Evolutionary conservation across 306 rosid species (phyloP).

Genomic region (Alnus glutinosa): DNA sequence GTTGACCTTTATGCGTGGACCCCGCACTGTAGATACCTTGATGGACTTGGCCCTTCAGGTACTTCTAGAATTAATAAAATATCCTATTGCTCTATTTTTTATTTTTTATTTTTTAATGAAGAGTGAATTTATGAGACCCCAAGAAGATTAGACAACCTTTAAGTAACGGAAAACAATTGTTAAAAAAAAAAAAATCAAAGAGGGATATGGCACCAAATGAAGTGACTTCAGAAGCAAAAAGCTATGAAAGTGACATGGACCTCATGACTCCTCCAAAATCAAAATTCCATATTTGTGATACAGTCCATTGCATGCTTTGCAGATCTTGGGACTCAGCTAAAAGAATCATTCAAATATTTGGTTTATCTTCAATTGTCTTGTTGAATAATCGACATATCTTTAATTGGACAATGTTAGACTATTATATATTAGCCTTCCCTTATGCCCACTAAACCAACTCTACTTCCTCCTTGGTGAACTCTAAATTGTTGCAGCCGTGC

Average conservation of each 20-base stretch:
- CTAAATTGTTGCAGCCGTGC: neutral
- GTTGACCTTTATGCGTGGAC: slow-evolving; percentile 93
- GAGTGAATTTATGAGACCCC: slow-evolving; percentile 12
- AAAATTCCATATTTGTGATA: neutral
- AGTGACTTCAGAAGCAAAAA: slow-evolving; percentile 8
- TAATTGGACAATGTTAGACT: neutral
- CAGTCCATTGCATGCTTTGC: neutral
- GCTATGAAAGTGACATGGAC: neutral
- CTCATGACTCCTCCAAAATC: slow-evolving; percentile 4
- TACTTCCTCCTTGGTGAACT: neutral
- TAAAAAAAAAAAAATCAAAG: neutral
- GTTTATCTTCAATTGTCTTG: neutral
- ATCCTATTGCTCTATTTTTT: neutral
- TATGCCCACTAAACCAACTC: slow-evolving; percentile 8
- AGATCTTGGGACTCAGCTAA: slow-evolving; percentile 11
- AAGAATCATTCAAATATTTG: slow-evolving; percentile 18
- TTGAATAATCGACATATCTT: neutral
- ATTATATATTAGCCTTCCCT: slow-evolving; percentile 7
- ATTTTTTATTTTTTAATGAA: neutral
- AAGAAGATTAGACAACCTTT: neutral
- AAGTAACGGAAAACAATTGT: neutral
- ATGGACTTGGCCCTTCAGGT: slow-evolving; percentile 86
- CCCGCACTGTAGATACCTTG: slow-evolving; percentile 89
- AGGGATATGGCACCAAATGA: slow-evolving; percentile 7
- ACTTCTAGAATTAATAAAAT: neutral